Evolutionary conservation across 345 rosid genomes (phyloP), one percentile per base, ranked within the genome.

Genomic region (Syzygium aqueum): DNA sequence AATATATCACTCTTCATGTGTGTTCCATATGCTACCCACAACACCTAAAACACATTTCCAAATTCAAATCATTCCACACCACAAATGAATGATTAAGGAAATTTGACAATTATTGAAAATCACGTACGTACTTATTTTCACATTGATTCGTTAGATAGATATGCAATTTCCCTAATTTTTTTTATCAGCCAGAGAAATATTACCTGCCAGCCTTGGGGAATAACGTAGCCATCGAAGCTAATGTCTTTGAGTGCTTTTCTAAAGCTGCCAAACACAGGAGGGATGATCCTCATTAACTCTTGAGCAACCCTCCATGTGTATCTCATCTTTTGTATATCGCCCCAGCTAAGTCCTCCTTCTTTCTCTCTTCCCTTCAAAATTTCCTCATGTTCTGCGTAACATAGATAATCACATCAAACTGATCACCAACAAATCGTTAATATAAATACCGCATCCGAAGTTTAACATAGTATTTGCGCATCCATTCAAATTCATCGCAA

Each of bases 251-350:
- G 57, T n/a, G 92, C 87, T 51, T 77, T 37, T 54, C 82, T 86
- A 85, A 90, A 90, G 84, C 25, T 87, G 14, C 89, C 90, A 53
- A 87, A 86, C 27, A 86, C 78, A 7, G 87, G 85, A 54, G 89
- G 90, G 49, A 77, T 56, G 50, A 90, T 5, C 50, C 90, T 89
- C 88, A 89, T 78, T 37, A 87, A 77, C 83, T 90, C 92, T 84
- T 89, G 90, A 33, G 87, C 90, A 14, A 88, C 87, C 37, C 43
- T 86, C 90, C 89, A 86, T 85, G 92, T 86, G 53, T 87, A 88
- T 54, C 86, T 87, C 89, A 87, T 90, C 84, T 65, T 88, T 63
- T 90, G 89, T 52, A 90, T 51, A 12, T 90, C 91, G 10, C 25
- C 56, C 89, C 88, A 88, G 14, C 59, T 85, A 22, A 90, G 49